A percentile compares a stretch with the other conserved stretches of the same genome.
Evolutionary conservation across 2,329 filamentous ascomycete genomes (phyloP).

Genomic region (Parasarocladium wereldwijsianum): DNA sequence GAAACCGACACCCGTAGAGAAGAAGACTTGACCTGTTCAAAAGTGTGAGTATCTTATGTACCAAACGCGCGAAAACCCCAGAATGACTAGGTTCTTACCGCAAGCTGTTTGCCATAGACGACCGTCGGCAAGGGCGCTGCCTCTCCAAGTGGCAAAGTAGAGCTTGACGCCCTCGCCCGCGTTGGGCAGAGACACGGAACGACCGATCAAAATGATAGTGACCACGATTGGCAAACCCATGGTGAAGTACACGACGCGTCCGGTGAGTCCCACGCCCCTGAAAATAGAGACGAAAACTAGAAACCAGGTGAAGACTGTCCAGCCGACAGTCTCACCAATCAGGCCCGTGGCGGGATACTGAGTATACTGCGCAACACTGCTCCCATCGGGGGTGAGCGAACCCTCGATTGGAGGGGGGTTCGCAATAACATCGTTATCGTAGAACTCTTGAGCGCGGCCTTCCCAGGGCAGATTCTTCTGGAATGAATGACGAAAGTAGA

Average conservation of each 20-base stretch:
- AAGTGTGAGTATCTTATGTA: no score
- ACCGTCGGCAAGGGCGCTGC: slow-evolving; percentile 32
- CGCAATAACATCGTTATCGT: slow-evolving; percentile 30
- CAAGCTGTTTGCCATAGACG: slow-evolving; percentile 44
- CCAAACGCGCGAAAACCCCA: no score
- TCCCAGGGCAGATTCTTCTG: slow-evolving; percentile 39
- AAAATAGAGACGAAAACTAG: slow-evolving; percentile 45
- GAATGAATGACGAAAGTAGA: slow-evolving; percentile 41
- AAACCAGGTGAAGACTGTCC: slow-evolving; percentile 44
- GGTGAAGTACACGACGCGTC: slow-evolving; percentile 46
- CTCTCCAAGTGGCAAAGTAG: slow-evolving; percentile 29
- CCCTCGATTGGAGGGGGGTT: slow-evolving; percentile 28
- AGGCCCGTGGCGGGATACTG: slow-evolving; percentile 30
- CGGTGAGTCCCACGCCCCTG: slow-evolving; percentile 40
- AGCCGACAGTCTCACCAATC: slow-evolving; percentile 41
- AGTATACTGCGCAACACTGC: slow-evolving; percentile 25
- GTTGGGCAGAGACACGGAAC: slow-evolving; percentile 37
- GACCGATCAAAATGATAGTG: slow-evolving; percentile 39
- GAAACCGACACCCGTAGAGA: slow-evolving; percentile 43
- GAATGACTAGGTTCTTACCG: no score
- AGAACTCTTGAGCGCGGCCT: slow-evolving; percentile 34
- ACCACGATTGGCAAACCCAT: slow-evolving; percentile 44
- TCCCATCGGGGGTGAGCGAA: slow-evolving; percentile 20
- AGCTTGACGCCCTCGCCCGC: slow-evolving; percentile 35
- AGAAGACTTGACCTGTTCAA: slow-evolving; percentile 47